phyloP scores from a whole-genome alignment of 768 basidiomycete genomes.

The Pisolithus tinctorius region DNA sequence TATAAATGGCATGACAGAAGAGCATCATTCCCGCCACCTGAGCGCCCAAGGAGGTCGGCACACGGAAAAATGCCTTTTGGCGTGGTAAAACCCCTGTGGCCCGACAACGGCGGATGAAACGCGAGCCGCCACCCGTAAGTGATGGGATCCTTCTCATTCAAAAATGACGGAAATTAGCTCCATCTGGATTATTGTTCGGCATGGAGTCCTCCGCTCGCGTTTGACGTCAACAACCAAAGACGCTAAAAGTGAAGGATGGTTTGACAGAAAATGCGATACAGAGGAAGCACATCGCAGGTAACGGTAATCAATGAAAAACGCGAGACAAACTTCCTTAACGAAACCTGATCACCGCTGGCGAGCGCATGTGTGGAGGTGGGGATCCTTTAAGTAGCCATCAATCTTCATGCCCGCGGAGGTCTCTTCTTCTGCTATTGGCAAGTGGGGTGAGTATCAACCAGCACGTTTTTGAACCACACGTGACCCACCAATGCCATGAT shows the following conservation, averaged over 20 bases:
- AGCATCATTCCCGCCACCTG: neutral
- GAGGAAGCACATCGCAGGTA: neutral
- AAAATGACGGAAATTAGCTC: too few relatives aligned
- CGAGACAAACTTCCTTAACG: too few relatives aligned
- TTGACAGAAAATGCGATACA: too few relatives aligned
- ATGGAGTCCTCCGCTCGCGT: too few relatives aligned
- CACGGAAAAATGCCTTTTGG: neutral
- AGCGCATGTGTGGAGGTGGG: neutral
- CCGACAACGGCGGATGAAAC: too few relatives aligned
- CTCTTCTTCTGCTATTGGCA: constrained; percentile 18
- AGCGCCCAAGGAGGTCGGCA: neutral
- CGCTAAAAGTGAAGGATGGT: too few relatives aligned
- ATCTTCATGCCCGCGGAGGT: neutral
- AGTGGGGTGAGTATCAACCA: constrained; percentile 3
- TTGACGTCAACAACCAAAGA: too few relatives aligned
- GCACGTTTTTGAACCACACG: neutral
- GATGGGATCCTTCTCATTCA: too few relatives aligned
- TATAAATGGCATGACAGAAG: neutral
- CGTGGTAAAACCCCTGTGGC: neutral
- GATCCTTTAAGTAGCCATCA: neutral
- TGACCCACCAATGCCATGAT: constrained; percentile 45
- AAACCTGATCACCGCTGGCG: too few relatives aligned
- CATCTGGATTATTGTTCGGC: too few relatives aligned
- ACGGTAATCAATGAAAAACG: too few relatives aligned
- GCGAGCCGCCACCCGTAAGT: too few relatives aligned